Base-by-base conservation (phyloP, 495 filamentous ascomycete genomes). In the Cryomyces minteri region DNA sequence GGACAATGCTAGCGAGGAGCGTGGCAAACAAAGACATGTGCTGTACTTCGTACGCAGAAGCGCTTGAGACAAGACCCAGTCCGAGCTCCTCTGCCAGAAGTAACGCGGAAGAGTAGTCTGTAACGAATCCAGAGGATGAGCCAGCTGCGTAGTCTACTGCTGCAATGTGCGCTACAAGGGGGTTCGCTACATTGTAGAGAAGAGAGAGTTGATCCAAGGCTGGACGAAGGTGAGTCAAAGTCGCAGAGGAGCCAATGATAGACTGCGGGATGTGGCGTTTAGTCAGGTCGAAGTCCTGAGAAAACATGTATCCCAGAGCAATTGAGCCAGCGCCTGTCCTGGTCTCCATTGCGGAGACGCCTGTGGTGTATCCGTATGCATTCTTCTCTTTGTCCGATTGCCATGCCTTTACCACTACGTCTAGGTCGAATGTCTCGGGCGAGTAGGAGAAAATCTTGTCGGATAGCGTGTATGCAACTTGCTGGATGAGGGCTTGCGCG, bases 361-460 rank as follows among this genome's bases (percentile, higher is more conserved):
- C 66, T 34, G 92, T 85, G 53, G 75, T 62, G 55, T 85, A 80
- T 57, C 86, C 88, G 59, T 84, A 76, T 41, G 77, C 75, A 64
- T 96, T 96, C 56, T 70, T 65, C 50, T 82, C 79, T 31, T 69
- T 62, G 43, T 69, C 58, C 4, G 58, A 53, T 32, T 72, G 70
- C 90, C 90, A 98, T 49, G 76, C 58, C 58, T 78, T 80, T 11
- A 82, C 75, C 31, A 88, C 82, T 42, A 74, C 56, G 62, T 95
- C 88, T 41, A 98, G 71, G 54, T 88, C 80, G 55, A 94, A 96
- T 29, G 82, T 79, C 53, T 93, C 82, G 6, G 88, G 86, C 11
- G 92, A 95, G 66, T 94, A 95, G 33, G 87, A 82, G 66, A 94
- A 98, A 61, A 96, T 76, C 67, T 90, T 92, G 68, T 95, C 86